phyloP scores from a whole-genome alignment of 2,329 filamentous ascomycete genomes.

The Alternaria viburni region DNA sequence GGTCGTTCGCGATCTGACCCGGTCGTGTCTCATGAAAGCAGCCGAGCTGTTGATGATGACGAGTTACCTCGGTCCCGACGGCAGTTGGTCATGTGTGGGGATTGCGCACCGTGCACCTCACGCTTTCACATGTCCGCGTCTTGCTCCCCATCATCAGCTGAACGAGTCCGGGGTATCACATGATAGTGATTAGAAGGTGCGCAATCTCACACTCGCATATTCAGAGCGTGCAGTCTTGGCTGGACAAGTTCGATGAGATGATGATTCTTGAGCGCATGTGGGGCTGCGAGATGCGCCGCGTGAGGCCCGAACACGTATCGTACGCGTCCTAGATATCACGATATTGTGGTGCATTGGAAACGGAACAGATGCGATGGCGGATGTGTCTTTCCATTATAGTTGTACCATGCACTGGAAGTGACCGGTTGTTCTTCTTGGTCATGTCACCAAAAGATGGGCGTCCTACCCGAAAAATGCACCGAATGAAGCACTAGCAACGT shows the following conservation, averaged over 20 bases:
- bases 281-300: background rate
- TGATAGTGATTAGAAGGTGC: background rate
- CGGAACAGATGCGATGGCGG: background rate
- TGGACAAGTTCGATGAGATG: background rate
- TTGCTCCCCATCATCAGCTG: background rate
- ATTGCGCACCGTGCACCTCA: conserved; percentile 8
- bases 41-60: conserved; percentile 14
- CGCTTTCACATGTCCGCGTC: conserved; percentile 12
- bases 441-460: background rate
- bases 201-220: background rate
- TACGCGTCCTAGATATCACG: background rate
- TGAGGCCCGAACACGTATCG: background rate
- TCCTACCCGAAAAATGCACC: background rate
- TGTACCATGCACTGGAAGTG: background rate
- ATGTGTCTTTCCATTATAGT: background rate
- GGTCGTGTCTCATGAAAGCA: conserved; percentile 19
- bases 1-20: conserved; percentile 8
- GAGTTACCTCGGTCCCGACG: conserved; percentile 19
- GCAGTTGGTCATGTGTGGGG: conserved; percentile 19
- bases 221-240: background rate
- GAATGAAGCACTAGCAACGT: background rate
- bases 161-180: conserved; percentile 4
- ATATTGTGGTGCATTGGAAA: background rate
- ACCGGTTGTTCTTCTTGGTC: background rate
- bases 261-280: background rate